Evolutionary conservation across 345 rosid genomes (phyloP), one percentile per base, ranked within the genome.

Genomic region (Lepidium didymum): DNA sequence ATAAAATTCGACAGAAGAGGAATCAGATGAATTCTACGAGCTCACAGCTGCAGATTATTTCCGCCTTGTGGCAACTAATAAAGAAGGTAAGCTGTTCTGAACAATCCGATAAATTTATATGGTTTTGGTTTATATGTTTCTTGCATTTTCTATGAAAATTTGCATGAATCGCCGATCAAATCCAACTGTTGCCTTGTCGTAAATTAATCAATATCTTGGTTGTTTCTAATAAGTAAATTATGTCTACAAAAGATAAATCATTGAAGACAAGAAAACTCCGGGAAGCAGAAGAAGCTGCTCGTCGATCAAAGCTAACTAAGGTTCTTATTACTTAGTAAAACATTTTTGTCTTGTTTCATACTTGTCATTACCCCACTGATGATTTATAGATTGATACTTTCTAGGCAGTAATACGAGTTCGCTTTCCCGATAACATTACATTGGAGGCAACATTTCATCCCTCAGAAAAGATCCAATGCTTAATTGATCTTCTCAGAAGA

Each of bases 261-360:
- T 67, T 91, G 64, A 94, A 88, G 87, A 94, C 99, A 18, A 77
- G 77, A 73, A 90, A 90, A 77, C 64, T 87, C 40, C 83, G 96
- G 36, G 95, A 94, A 75, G 95, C 91, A 33, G 99, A 94, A 77
- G 92, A 80, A 77, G 95, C 92, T 64, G 86, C 91, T 64, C 87
- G 85, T 40, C 79, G 87, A 74, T 72, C 95, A 33, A 88, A 81
- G 84, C 41, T 79, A 34, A 85, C 92, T 12, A 89, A 85, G 98
- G 98, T 87, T 27, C 74, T 43, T 34, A 5, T 44, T 56, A 52
- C 43, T 35, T 19, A 21, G 49, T 34, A 4, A 12, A 53, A 47
- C 25, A 4, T 37, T 73, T 27, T 25, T 21, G 15, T 61, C 11
- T 21, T 43, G 56, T 15, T 51, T 47, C 50, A 36, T 60, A 8